Evolutionary conservation across 495 filamentous ascomycete species (phyloP).

Genomic region (Pseudotulostoma volvatum): DNA sequence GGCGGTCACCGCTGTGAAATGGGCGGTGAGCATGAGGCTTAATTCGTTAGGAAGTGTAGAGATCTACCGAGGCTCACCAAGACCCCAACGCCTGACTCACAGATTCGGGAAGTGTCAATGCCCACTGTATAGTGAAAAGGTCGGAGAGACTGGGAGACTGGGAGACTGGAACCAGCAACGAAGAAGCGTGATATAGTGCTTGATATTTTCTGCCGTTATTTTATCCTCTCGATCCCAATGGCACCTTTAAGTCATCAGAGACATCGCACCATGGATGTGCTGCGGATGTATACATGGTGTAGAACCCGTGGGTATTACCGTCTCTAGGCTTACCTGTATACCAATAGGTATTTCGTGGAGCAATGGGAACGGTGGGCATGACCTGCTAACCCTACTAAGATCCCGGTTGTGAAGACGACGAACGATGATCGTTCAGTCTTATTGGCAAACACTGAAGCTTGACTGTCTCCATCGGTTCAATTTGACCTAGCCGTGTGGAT

Average conservation of each 20-base stretch:
- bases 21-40: constrained; percentile 2
- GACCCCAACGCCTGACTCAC: background rate
- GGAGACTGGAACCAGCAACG: background rate
- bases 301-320: constrained; percentile 1
- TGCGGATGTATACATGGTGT: constrained; percentile 3
- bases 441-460: constrained; percentile 1
- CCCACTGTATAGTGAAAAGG: background rate
- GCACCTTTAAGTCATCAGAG: constrained; percentile 3
- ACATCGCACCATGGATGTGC: constrained; percentile 2
- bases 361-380: background rate
- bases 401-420: background rate
- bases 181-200: constrained; percentile 1
- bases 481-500: constrained; percentile 1
- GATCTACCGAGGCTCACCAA: constrained; percentile 1
- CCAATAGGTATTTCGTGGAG: too few species aligned
- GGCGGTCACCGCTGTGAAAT: constrained; percentile 1
- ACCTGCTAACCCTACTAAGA: constrained; percentile 1
- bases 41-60: constrained; percentile 1
- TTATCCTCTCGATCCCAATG: background rate
- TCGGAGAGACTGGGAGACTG: too few species aligned
- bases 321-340: too few species aligned
- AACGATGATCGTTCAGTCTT: constrained; percentile 2
- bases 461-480: constrained; percentile 1
- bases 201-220: constrained; percentile 1
- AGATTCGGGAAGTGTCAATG: constrained; percentile 2